Conservation (phyloP, 257 asterid species). For the Solanum virginianum region DNA sequence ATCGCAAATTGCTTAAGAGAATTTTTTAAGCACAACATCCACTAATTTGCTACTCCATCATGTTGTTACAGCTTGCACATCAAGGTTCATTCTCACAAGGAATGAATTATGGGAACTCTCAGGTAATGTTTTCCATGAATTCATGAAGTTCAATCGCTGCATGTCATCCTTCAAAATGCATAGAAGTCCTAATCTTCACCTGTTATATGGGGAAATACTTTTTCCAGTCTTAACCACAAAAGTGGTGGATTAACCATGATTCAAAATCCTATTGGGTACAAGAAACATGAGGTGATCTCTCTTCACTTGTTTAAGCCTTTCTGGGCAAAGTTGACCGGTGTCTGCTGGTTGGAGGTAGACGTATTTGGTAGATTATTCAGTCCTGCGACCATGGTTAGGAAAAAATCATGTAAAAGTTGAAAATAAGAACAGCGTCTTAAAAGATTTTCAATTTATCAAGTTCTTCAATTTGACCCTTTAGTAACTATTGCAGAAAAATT, state of each 20-base stretch:
- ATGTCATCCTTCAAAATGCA: background rate
- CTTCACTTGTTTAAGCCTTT: background rate
- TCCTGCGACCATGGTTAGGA: background rate
- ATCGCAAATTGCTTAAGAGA: background rate
- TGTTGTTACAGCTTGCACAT: constrained; percentile 42
- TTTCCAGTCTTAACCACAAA: background rate
- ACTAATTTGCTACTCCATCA: background rate
- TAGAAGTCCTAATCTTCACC: background rate
- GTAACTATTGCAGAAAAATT: background rate
- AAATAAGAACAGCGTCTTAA: background rate
- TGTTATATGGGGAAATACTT: background rate
- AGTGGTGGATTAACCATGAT: background rate
- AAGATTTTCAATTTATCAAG: background rate
- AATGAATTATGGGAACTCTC: constrained; percentile 55
- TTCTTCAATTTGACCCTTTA: background rate
- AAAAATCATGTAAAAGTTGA: background rate
- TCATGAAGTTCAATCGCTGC: background rate
- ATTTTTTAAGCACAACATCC: background rate
- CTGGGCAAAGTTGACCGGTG: background rate
- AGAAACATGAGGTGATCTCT: background rate
- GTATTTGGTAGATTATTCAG: background rate
- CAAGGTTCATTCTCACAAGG: constrained; percentile 73
- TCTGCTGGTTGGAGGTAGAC: background rate
- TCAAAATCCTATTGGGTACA: background rate
- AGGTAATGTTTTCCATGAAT: constrained; percentile 28